These are phyloP conservation scores for Croton laevigatus DNA, from an alignment of 441 rosid species.

Conservation along the genomic window DNA sequence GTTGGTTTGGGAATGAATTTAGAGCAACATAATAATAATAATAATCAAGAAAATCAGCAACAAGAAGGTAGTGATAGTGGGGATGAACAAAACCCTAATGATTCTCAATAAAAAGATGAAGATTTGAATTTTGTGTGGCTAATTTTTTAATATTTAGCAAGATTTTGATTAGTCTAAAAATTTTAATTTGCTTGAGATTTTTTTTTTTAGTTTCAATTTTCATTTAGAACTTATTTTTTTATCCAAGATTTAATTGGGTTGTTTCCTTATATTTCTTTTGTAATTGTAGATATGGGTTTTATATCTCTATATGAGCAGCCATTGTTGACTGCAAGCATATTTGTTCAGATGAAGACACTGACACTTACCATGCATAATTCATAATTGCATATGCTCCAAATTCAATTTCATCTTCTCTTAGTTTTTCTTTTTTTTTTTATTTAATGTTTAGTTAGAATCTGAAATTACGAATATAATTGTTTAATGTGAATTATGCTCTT, in stretches of 20 bases:
- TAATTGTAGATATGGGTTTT: slow-evolving; percentile 8
- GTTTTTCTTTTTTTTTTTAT: too few species aligned
- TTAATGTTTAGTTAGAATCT: too few species aligned
- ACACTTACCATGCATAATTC: not conserved
- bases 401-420: not conserved
- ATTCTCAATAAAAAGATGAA: slow-evolving; percentile 33
- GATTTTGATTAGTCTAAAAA: not conserved
- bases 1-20: slow-evolving; percentile 54
- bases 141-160: not conserved
- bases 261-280: not conserved
- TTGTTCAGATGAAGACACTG: not conserved
- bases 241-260: not conserved
- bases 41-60: slow-evolving; percentile 40
- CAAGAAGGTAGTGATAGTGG: slow-evolving; percentile 48
- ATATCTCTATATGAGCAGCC: not conserved
- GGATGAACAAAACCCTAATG: slow-evolving; percentile 41
- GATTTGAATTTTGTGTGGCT: not conserved
- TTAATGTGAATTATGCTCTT: too few species aligned
- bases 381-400: not conserved
- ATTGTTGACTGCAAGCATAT: slow-evolving; percentile 10
- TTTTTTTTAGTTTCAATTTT: not conserved
- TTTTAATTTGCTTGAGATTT: not conserved
- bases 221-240: not conserved
- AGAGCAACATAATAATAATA: slow-evolving; percentile 26
- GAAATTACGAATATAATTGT: too few species aligned